A percentile compares a stretch with the other conserved stretches of the same genome.
phyloP scores from a whole-genome alignment of 1,139 yeast genomes.

The Nadsonia starkeyi-henricii region DNA sequence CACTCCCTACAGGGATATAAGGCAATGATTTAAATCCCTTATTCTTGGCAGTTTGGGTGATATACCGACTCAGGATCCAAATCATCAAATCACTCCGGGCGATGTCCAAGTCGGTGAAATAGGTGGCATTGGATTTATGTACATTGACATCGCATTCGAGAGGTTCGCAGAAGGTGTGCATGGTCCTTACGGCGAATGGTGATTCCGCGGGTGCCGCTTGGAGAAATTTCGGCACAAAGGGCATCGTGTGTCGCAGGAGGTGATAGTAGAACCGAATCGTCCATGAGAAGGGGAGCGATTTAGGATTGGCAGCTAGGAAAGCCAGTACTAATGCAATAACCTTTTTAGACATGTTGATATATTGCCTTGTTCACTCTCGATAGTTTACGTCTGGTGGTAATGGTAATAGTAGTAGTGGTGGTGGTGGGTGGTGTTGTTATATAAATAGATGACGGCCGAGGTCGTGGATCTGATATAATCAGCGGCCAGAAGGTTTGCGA shows the following conservation, averaged over 20 bases:
- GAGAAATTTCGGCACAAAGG: conserved; percentile 12
- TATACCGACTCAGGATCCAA: conserved; percentile 30
- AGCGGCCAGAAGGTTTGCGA: no score
- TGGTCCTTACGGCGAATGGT: conserved; percentile 33
- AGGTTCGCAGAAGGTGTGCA: conserved; percentile 51
- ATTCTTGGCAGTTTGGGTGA: conserved; percentile 20
- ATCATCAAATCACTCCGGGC: conserved; percentile 56
- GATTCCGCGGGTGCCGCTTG: conserved; percentile 9
- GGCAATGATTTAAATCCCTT: conserved; percentile 38
- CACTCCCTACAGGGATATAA: conserved; percentile 66
- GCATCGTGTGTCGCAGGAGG: conserved; percentile 22
- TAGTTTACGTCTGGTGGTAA: no score
- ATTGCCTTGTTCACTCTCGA: no score
- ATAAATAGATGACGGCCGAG: no score
- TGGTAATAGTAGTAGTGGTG: no score
- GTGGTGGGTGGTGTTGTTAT: no score
- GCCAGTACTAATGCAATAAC: conserved; percentile 10
- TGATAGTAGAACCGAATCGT: conserved; percentile 45
- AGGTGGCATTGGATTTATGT: conserved; percentile 80
- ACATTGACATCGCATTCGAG: conserved; percentile 75
- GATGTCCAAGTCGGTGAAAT: conserved; percentile 71
- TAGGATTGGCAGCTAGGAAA: conserved; percentile 23
- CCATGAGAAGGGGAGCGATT: conserved; percentile 60
- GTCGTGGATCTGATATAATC: no score
- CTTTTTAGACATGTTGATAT: neutral